Evolutionary conservation across 495 filamentous ascomycete genomes (phyloP).

Genomic region (Penicillium dipodomyicola): DNA sequence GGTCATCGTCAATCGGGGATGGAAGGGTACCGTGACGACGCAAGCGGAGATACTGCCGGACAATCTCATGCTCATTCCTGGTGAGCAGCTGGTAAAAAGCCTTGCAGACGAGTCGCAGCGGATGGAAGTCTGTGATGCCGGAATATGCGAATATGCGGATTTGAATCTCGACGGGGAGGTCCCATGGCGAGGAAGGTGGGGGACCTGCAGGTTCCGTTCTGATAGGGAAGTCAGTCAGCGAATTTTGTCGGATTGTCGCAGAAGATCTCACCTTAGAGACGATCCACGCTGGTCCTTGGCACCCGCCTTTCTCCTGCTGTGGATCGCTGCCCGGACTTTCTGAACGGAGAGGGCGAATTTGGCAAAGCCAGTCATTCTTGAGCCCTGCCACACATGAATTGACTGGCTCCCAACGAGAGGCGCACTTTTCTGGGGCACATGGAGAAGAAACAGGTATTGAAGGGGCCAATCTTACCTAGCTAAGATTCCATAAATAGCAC

Average conservation of each 20-base stretch:
- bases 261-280: constrained; percentile 21
- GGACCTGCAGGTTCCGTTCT: constrained; percentile 17
- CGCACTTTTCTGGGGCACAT: constrained; percentile 6
- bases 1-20: constrained; percentile 39
- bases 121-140: constrained; percentile 37
- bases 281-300: constrained; percentile 27
- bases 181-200: constrained; percentile 38
- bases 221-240: not conserved
- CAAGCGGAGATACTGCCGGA: constrained; percentile 43
- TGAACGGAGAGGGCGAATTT: constrained; percentile 36
- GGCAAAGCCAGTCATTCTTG: constrained; percentile 40
- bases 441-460: not conserved
- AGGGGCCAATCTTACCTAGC: not conserved
- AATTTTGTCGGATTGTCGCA: not conserved
- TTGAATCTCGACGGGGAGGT: constrained; percentile 46
- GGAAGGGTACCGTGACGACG: constrained; percentile 49
- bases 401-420: constrained; percentile 29
- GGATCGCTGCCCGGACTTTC: constrained; percentile 37
- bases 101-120: constrained; percentile 43
- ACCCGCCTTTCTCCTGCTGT: constrained; percentile 31
- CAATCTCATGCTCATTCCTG: constrained; percentile 41
- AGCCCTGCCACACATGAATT: constrained; percentile 28
- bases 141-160: constrained; percentile 46
- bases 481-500: constrained; percentile 1
- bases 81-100: constrained; percentile 38